These are phyloP conservation scores for Pseudopyrenochaeta lycopersici DNA, from an alignment of 2,329 filamentous ascomycete species.

Conservation along the genomic window DNA sequence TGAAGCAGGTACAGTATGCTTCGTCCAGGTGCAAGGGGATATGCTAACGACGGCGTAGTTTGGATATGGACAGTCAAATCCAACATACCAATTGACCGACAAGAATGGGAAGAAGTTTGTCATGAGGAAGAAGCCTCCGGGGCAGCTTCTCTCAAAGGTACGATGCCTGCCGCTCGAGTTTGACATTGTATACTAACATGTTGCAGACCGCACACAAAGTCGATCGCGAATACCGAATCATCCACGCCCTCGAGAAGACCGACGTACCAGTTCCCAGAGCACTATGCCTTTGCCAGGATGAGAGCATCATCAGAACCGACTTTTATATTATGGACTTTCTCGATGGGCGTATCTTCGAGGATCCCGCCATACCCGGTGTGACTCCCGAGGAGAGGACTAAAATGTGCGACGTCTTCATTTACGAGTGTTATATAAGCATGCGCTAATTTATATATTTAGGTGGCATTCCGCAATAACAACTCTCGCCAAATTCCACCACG, in stretches of 20 bases:
- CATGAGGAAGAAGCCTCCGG: conserved; percentile 97
- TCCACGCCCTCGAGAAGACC: conserved; percentile 80
- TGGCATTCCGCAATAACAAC: conserved; percentile 87
- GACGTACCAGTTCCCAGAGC: conserved; percentile 87
- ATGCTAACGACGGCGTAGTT: conserved; percentile 67
- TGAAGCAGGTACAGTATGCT: conserved; percentile 77
- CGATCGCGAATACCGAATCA: conserved; percentile 92
- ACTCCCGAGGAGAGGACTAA: conserved; percentile 72
- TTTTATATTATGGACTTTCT: conserved; percentile 99
- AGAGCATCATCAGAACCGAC: conserved; percentile 79
- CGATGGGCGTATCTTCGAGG: conserved; percentile 91
- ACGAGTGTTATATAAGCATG: not conserved
- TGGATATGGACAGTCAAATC: conserved; percentile 96
- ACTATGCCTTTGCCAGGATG: conserved; percentile 87
- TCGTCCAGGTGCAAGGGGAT: not conserved
- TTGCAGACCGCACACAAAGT: conserved; percentile 87
- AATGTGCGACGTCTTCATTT: conserved; percentile 60
- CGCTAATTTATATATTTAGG: conserved; percentile 50
- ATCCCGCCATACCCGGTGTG: conserved; percentile 81
- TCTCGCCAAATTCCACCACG: conserved; percentile 83
- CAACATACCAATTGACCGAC: conserved; percentile 89
- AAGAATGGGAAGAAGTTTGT: conserved; percentile 78
- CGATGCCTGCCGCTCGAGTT: not conserved
- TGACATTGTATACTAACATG: conserved; percentile 1
- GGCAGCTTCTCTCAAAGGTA: conserved; percentile 77